Base-by-base conservation (phyloP, 208 protist genomes). In the Herpetomonas tarakana region DNA sequence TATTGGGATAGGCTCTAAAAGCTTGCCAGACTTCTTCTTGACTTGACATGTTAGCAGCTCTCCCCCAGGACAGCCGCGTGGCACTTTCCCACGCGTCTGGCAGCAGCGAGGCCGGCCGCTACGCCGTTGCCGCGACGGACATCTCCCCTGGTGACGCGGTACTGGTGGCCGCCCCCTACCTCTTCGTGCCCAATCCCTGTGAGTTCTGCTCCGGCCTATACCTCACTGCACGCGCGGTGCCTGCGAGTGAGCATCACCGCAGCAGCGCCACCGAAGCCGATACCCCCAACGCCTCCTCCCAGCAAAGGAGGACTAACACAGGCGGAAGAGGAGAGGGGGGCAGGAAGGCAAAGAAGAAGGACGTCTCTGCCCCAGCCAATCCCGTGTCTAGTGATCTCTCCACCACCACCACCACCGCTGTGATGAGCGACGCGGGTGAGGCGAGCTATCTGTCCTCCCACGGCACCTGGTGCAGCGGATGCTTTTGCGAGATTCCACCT, bases 131-230 rank as follows among this genome's bases (percentile, higher is more conserved):
- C 19, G 65, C 62, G 30, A 31, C 50, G 14, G 51, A 57, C 19
- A 74, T 92, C 22, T 66, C 52, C 7, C 74, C 85, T 9, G 81
- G 85, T 27, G 78, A 92, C 26, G 68, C 83, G 26, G 81, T 88
- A 22, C 66, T 92, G 39, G n/a, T 71, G 0, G 61, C 83, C 11
- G 76, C 75, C 3, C 83, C 79, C 12, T 86, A 76, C 62, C 71
- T 49, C 2, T 39, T 82, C 18, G 62, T 77, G 19, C 54, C 84
- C 31, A 84, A 78, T 52, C 76, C 79, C 0, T 81, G 71, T 57
- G 69, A 74, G 30, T 68, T 63, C 39, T 35, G 62, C 27, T 85
- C 71, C 47, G 83, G 62, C 14, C 76, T 90, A 27, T 75, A 78
- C 50, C 65, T 88, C 16, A 60, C 63, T 18, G 53, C 70, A 2